phyloP scores from a whole-genome alignment of 1,284 basidiomycete species.

The Termitomyces sp. region DNA sequence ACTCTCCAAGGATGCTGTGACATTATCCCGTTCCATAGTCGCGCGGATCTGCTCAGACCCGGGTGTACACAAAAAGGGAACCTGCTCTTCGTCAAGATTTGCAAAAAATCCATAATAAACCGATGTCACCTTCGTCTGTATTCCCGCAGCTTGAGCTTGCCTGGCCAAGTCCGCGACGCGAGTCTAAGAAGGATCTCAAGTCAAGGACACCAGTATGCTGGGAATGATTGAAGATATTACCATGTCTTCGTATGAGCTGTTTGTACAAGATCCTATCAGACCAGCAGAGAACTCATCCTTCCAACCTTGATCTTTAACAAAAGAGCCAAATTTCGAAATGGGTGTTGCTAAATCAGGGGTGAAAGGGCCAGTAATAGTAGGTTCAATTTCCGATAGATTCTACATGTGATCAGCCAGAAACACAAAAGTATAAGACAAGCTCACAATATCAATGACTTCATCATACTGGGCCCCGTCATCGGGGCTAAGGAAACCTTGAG shows the following conservation, averaged over 20 bases:
- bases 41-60: conserved; percentile 98
- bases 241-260: conserved; percentile 96
- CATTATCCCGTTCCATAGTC: conserved; percentile 92
- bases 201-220: background rate
- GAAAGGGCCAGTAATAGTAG: conserved; percentile 95
- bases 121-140: conserved; percentile 62
- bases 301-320: conserved; percentile 85
- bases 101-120: conserved; percentile 3
- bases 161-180: conserved; percentile 87
- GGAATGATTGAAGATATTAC: conserved; percentile 30
- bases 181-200: conserved; percentile 39
- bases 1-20: conserved; percentile 76
- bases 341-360: conserved; percentile 97
- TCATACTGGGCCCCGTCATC: conserved; percentile 96
- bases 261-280: conserved; percentile 97
- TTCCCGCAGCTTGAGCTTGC: conserved; percentile 83
- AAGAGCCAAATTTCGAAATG: conserved; percentile 83
- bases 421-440: conserved; percentile 19
- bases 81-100: conserved; percentile 31
- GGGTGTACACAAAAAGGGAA: conserved; percentile 96
- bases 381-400: conserved; percentile 91
- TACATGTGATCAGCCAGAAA: conserved; percentile 25
- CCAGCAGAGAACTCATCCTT: conserved; percentile 89
- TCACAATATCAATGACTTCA: conserved; percentile 88
- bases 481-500: conserved; percentile 72